These are phyloP conservation scores for Trematosphaeria pertusa DNA, from an alignment of 2,329 filamentous ascomycete species.

Conservation along the genomic window DNA sequence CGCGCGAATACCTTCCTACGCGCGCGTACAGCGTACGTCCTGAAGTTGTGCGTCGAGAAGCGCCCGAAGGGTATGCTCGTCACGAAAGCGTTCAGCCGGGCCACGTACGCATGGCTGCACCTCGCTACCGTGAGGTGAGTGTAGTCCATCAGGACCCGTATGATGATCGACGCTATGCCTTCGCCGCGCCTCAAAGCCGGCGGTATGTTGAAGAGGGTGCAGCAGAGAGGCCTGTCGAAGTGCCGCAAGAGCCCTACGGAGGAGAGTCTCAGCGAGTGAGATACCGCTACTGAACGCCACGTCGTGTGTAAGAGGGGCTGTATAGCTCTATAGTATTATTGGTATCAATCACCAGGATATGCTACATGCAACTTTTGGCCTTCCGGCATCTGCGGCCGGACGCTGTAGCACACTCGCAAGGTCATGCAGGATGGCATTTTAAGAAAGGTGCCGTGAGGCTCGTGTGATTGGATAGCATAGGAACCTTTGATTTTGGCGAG, in stretches of 20 bases:
- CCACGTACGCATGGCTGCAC: slow-evolving; percentile 36
- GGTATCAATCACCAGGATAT: not conserved
- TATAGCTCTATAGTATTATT: not conserved
- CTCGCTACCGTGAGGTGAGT: slow-evolving; percentile 50
- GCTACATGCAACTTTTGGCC: no score
- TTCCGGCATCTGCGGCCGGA: no score
- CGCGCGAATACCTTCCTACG: slow-evolving; percentile 39
- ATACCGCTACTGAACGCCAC: slow-evolving; percentile 39
- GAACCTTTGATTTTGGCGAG: no score
- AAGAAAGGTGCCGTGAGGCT: no score
- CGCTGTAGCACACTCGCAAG: no score
- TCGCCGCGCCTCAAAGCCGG: slow-evolving; percentile 34
- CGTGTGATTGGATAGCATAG: no score
- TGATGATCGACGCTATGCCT: slow-evolving; percentile 42
- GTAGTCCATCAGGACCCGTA: slow-evolving; percentile 46
- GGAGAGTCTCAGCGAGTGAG: slow-evolving; percentile 42
- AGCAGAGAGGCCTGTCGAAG: slow-evolving; percentile 29
- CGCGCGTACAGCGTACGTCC: slow-evolving; percentile 51
- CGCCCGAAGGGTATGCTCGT: slow-evolving; percentile 42
- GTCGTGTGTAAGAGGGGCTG: slow-evolving; percentile 1
- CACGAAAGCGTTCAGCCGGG: slow-evolving; percentile 53
- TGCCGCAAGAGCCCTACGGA: slow-evolving; percentile 35
- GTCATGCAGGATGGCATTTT: no score
- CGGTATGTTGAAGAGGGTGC: slow-evolving; percentile 52
- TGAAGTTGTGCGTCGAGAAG: slow-evolving; percentile 43